These are phyloP conservation scores for Ambrosia artemisiifolia DNA, from an alignment of 129 eudicot species.

Conservation along the genomic window DNA sequence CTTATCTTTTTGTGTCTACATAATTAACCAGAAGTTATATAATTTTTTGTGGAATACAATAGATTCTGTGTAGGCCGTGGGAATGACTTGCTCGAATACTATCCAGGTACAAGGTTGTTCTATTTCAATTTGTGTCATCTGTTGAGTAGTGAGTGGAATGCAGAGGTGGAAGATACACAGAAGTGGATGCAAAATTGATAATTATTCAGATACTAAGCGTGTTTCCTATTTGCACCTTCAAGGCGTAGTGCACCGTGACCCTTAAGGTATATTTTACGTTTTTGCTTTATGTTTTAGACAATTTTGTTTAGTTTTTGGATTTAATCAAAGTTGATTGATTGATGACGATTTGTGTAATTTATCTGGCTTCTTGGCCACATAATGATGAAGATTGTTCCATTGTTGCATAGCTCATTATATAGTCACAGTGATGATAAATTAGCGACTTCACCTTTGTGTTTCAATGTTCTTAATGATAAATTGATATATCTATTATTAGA, in stretches of 20 bases:
- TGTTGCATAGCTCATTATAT: too few relatives aligned
- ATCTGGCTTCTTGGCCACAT: too few relatives aligned
- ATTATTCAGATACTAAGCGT: neutral
- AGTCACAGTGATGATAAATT: too few relatives aligned
- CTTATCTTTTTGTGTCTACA: neutral
- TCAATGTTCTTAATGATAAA: too few relatives aligned
- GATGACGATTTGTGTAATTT: too few relatives aligned
- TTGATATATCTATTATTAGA: too few relatives aligned
- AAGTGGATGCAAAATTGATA: constrained; percentile 8
- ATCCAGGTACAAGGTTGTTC: constrained; percentile 51
- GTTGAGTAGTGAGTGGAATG: neutral
- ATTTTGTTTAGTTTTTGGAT: too few relatives aligned
- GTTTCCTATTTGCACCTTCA: constrained; percentile 13
- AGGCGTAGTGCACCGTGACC: constrained; percentile 12
- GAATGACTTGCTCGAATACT: constrained; percentile 88
- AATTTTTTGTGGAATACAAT: constrained; percentile 15
- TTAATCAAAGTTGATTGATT: too few relatives aligned
- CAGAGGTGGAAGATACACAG: constrained; percentile 58
- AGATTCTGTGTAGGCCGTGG: constrained; percentile 97
- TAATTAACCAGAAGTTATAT: neutral
- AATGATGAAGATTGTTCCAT: too few relatives aligned
- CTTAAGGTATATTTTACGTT: too few relatives aligned
- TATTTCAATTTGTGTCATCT: neutral
- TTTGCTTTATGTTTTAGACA: too few relatives aligned
- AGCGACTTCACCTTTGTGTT: too few relatives aligned